Conservation (phyloP, 768 basidiomycete genomes). For the Mycena indigotica region DNA sequence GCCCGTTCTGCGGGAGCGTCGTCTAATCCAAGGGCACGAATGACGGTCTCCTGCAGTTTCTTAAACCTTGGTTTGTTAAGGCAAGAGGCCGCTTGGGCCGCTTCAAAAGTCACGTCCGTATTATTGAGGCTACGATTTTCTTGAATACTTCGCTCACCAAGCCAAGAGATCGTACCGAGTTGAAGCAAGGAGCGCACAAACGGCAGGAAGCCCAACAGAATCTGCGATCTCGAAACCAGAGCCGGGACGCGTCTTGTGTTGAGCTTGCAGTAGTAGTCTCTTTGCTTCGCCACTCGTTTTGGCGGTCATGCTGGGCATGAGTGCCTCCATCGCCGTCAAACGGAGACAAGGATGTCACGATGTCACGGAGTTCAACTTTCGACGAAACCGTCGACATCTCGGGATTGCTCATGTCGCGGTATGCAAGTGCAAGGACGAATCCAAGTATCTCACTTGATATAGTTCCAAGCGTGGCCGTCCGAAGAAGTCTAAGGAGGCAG, state of each 20-base stretch:
- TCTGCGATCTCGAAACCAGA: conserved; percentile 20
- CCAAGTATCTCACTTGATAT: too few relatives aligned
- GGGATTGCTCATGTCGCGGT: too few relatives aligned
- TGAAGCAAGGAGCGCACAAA: conserved; percentile 20
- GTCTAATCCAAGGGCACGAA: conserved; percentile 7
- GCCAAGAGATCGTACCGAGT: conserved; percentile 2
- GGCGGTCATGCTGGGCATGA: conserved; percentile 4
- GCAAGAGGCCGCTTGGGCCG: conserved; percentile 17
- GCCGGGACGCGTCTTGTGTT: conserved; percentile 9
- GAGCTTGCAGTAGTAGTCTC: conserved; percentile 1
- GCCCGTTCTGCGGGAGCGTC: conserved; percentile 1
- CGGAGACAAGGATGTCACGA: too few relatives aligned
- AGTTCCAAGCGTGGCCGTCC: background rate
- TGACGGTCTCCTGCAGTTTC: conserved; percentile 4
- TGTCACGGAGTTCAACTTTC: too few relatives aligned
- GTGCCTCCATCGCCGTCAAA: background rate
- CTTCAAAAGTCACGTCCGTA: conserved; percentile 16
- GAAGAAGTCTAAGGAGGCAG: background rate
- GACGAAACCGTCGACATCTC: background rate
- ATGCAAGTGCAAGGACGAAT: too few relatives aligned
- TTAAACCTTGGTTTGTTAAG: conserved; percentile 14
- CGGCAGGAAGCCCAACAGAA: conserved; percentile 10
- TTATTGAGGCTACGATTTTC: conserved; percentile 15
- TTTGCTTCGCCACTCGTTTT: conserved; percentile 11
- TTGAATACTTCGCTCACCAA: background rate